Conservation (phyloP, 1,284 basidiomycete species). For the Ceratorhiza oryzae-sativae region DNA sequence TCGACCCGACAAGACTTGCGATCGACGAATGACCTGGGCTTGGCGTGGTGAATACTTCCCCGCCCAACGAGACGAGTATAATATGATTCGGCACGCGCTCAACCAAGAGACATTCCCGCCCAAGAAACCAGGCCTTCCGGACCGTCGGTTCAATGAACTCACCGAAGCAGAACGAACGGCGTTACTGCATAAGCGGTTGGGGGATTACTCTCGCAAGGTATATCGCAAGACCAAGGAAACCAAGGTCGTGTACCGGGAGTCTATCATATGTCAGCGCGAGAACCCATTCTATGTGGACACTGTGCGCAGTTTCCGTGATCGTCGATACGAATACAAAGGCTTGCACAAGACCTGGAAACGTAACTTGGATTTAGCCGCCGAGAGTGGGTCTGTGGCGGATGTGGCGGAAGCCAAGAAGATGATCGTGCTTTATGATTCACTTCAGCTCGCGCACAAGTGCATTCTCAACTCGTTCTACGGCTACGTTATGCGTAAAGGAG, state of each 20-base stretch:
- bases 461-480: constrained; percentile 99
- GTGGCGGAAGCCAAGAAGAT: constrained; percentile 98
- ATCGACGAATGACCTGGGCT: constrained; percentile 95
- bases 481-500: constrained; percentile 99
- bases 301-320: constrained; percentile 95
- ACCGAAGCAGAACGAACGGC: constrained; percentile 88
- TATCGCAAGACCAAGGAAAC: constrained; percentile 99
- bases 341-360: constrained; percentile 99
- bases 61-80: constrained; percentile 96
- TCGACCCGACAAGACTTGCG: constrained; percentile 93
- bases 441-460: constrained; percentile 99
- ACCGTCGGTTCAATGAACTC: constrained; percentile 86
- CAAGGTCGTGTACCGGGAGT: constrained; percentile 90
- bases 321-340: constrained; percentile 99
- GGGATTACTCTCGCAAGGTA: constrained; percentile 98
- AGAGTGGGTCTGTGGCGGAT: constrained; percentile 79
- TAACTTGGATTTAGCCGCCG: constrained; percentile 83
- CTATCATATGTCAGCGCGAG: constrained; percentile 97
- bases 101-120: constrained; percentile 94
- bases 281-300: constrained; percentile 99
- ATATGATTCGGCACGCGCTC: constrained; percentile 98
- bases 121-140: constrained; percentile 73
- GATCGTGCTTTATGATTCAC: constrained; percentile 99
- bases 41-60: constrained; percentile 99
- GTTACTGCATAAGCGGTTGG: constrained; percentile 93